Evolutionary conservation across 1,284 basidiomycete species (phyloP).

Genomic region (Cutaneotrichosporon spelunceum): DNA sequence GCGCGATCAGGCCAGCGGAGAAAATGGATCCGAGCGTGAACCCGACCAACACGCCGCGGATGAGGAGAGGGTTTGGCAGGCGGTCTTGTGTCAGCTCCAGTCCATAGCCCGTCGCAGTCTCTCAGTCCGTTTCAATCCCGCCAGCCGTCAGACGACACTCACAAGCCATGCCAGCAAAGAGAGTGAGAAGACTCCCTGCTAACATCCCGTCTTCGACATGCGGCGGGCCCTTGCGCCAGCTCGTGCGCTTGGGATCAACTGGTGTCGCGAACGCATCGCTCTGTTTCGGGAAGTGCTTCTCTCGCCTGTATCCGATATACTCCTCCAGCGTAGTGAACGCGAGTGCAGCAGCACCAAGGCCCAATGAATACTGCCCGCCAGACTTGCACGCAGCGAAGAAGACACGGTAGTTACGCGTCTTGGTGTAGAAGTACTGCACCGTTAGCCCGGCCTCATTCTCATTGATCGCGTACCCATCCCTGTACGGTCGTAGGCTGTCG

Average conservation of each 20-base stretch:
- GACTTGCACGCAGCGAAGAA: slow-evolving; percentile 36
- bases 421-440: slow-evolving; percentile 53
- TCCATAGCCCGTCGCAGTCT: neutral
- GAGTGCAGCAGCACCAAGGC: slow-evolving; percentile 37
- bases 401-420: slow-evolving; percentile 51
- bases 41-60: slow-evolving; percentile 39
- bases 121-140: neutral
- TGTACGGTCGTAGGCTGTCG: slow-evolving; percentile 47
- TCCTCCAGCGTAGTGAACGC: slow-evolving; percentile 44
- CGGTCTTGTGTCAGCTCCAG: slow-evolving; percentile 30
- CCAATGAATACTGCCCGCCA: slow-evolving; percentile 39
- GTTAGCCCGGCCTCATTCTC: neutral
- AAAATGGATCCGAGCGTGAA: slow-evolving; percentile 36
- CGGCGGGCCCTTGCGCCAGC: slow-evolving; percentile 38
- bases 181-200: slow-evolving; percentile 40
- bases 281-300: slow-evolving; percentile 22
- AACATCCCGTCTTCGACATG: slow-evolving; percentile 44
- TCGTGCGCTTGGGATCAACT: slow-evolving; percentile 22
- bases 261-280: slow-evolving; percentile 12
- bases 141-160: slow-evolving; percentile 27
- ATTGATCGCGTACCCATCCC: slow-evolving; percentile 44
- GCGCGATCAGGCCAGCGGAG: slow-evolving; percentile 36
- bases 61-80: slow-evolving; percentile 40
- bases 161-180: slow-evolving; percentile 38
- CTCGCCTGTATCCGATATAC: slow-evolving; percentile 35